Percentiles rank a stretch among this genome's conserved stretches.
These are phyloP conservation scores for Colletotrichum horii DNA, from an alignment of 2,329 filamentous ascomycete species.

Conservation along the genomic window DNA sequence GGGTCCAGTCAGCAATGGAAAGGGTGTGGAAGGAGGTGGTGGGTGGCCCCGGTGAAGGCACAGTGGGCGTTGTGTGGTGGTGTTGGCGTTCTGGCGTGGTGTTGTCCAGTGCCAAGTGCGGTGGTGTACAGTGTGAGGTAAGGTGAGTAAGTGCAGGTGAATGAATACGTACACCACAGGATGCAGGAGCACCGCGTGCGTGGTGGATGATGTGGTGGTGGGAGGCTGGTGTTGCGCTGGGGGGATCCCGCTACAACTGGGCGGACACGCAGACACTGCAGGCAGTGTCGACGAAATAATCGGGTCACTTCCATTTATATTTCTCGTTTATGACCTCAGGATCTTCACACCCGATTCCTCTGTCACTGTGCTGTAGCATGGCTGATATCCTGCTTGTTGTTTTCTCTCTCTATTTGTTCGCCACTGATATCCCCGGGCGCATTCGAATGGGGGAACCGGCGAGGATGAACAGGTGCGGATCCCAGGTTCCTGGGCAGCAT, in stretches of 20 bases:
- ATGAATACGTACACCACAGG: not conserved
- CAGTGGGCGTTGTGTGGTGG: not conserved
- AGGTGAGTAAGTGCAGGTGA: not conserved
- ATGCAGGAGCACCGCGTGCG: slow-evolving; percentile 12
- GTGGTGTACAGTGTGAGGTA: not conserved
- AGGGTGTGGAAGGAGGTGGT: not conserved
- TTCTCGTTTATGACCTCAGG: not conserved
- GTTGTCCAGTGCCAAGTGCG: not conserved
- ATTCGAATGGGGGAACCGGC: not conserved
- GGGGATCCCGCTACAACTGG: slow-evolving; percentile 13
- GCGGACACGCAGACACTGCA: not conserved
- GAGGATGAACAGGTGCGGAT: not conserved
- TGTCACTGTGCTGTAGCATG: not conserved
- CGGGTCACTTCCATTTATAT: not conserved
- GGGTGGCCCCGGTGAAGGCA: not conserved
- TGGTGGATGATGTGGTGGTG: slow-evolving; percentile 3
- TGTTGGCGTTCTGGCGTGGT: not conserved
- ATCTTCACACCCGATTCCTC: not conserved
- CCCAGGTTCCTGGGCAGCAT: not conserved
- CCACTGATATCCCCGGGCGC: not conserved
- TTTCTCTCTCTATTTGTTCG: not conserved
- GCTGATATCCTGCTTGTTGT: not conserved
- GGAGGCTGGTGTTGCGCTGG: slow-evolving; percentile 17
- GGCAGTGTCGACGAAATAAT: not conserved
- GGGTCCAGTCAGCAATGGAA: slow-evolving; percentile 9